phyloP scores from a whole-genome alignment of 805 yeast species.

The Saturnispora zaruensis region DNA sequence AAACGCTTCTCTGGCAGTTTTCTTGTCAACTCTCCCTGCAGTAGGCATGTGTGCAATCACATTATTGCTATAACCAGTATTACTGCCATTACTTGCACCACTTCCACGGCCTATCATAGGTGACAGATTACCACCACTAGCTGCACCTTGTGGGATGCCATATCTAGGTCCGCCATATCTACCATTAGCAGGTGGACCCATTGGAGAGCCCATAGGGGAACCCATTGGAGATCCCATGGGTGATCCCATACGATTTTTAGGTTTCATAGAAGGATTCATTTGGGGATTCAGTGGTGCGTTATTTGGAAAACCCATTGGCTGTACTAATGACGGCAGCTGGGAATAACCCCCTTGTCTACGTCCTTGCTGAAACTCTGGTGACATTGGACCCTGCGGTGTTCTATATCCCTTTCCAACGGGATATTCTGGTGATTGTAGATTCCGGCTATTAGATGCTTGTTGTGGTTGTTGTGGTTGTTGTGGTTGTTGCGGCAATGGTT shows the following conservation, averaged over 20 bases:
- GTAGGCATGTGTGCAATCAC: conserved; percentile 43
- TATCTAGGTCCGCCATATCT: not conserved
- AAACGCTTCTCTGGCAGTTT: conserved; percentile 53
- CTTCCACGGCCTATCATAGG: not conserved
- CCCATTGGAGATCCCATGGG: not conserved
- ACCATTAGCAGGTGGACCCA: not conserved
- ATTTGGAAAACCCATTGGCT: not conserved
- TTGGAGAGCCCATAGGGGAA: not conserved
- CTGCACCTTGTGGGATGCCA: not conserved
- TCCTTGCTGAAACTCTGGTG: not conserved
- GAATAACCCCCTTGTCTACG: not conserved
- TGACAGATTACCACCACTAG: not conserved
- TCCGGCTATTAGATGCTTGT: not conserved
- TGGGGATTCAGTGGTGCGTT: no score
- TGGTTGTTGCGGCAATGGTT: not conserved
- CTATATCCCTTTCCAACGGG: not conserved
- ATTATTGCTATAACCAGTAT: not conserved
- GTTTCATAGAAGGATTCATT: not conserved
- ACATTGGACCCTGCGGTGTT: not conserved
- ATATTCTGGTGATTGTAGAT: not conserved
- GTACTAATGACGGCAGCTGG: not conserved
- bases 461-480: not conserved
- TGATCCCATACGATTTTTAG: not conserved
- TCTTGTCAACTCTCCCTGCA: conserved; percentile 40
- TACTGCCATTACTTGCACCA: not conserved